Evolutionary conservation across 192 early-diverging fungal species (phyloP).

Genomic region (Linnemannia schmuckeri): DNA sequence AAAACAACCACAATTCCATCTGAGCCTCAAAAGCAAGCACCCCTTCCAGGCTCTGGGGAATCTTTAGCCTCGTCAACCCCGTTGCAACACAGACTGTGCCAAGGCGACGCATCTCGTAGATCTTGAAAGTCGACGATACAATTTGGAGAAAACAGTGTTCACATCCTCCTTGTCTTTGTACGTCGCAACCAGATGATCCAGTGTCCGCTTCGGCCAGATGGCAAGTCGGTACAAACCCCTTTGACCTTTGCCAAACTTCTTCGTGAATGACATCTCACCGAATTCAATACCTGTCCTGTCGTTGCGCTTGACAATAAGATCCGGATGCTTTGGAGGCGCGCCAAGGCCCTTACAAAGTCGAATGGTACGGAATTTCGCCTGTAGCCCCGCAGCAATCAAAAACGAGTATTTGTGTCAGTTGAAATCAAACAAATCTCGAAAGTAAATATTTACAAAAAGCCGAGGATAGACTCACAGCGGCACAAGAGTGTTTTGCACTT

Average conservation of each 20-base stretch:
- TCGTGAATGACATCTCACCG: conserved; percentile 1
- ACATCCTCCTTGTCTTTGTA: conserved; percentile 1
- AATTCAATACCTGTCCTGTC: background rate
- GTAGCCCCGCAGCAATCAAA: too few relatives aligned
- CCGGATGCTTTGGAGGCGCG: background rate
- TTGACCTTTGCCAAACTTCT: conserved; percentile 1
- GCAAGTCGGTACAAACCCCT: conserved; percentile 2
- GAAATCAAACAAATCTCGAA: too few relatives aligned
- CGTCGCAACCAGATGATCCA: background rate
- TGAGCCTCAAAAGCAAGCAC: conserved; percentile 4
- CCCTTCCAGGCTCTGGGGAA: background rate
- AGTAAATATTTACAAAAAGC: too few relatives aligned
- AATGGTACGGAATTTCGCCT: too few relatives aligned
- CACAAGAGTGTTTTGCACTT: too few relatives aligned
- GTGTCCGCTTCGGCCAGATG: background rate
- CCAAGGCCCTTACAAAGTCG: background rate
- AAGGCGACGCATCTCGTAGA: background rate
- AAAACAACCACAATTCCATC: background rate
- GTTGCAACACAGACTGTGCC: background rate
- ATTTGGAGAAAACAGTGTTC: conserved; percentile 1
- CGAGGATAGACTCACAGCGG: too few relatives aligned
- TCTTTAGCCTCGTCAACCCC: background rate
- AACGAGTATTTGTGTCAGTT: too few relatives aligned
- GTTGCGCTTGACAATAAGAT: background rate
- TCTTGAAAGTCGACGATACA: background rate